Percentiles rank a stretch among this genome's conserved stretches.
Conservation (phyloP, 1,284 basidiomycete genomes). For the Macrocybe sp. region DNA sequence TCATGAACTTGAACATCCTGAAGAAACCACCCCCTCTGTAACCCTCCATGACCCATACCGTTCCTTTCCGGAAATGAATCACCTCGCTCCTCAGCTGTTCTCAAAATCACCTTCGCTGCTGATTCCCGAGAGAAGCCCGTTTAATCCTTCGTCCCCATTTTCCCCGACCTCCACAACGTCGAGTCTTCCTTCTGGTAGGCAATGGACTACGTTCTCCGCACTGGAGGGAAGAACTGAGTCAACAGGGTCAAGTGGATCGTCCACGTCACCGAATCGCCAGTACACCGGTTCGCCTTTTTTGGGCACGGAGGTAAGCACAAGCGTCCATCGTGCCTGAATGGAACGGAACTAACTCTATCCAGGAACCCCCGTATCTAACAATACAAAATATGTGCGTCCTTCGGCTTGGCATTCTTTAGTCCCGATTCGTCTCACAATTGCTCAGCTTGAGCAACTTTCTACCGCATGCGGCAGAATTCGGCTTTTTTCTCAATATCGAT, state of each 20-base stretch:
- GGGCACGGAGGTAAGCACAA: constrained; percentile 26
- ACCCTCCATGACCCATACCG: constrained; percentile 40
- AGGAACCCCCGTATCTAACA: constrained; percentile 32
- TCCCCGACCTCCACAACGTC: constrained; percentile 37
- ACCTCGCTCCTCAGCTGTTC: constrained; percentile 13
- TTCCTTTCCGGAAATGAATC: constrained; percentile 23
- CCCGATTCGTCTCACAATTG: constrained; percentile 6
- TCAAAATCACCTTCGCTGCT: constrained; percentile 22
- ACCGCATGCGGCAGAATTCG: constrained; percentile 37
- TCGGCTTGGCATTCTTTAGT: constrained; percentile 1
- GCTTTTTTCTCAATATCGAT: constrained; percentile 42
- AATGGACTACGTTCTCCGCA: constrained; percentile 29
- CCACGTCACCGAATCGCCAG: constrained; percentile 29
- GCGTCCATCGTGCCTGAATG: too few species aligned
- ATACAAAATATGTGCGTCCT: constrained; percentile 33
- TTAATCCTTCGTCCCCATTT: constrained; percentile 31
- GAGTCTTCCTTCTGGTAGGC: constrained; percentile 36
- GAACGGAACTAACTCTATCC: constrained; percentile 1
- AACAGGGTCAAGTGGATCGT: constrained; percentile 33
- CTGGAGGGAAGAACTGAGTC: constrained; percentile 31
- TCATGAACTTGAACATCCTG: constrained; percentile 40
- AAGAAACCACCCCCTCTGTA: constrained; percentile 36
- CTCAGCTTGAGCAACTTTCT: constrained; percentile 38
- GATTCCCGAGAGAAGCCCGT: constrained; percentile 25
- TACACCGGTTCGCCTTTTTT: constrained; percentile 27